Conservation (phyloP, 164 flowering plant genomes). For the Liriodendron chinense region DNA sequence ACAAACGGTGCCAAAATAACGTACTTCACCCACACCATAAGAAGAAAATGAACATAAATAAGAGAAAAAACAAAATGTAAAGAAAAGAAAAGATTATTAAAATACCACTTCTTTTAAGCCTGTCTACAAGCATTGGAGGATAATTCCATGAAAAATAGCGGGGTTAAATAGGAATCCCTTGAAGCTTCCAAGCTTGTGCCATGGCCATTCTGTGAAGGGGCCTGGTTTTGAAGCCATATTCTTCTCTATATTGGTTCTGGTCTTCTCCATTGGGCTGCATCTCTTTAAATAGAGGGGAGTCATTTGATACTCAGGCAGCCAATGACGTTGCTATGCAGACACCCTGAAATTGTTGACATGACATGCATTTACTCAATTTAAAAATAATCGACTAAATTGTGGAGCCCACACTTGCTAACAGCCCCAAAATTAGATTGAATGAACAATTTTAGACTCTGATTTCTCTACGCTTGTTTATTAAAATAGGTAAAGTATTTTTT, state of each 20-base stretch:
- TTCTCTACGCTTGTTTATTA: too few species aligned
- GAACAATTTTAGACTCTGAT: too few species aligned
- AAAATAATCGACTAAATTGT: too few species aligned
- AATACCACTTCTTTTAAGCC: neutral
- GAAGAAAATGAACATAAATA: neutral
- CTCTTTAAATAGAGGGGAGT: neutral
- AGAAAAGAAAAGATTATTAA: neutral
- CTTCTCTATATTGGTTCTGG: neutral
- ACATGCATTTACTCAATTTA: too few species aligned
- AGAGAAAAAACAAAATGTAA: neutral
- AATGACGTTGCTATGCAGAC: neutral
- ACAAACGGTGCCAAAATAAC: conserved; percentile 11
- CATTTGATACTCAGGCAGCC: neutral
- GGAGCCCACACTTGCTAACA: too few species aligned
- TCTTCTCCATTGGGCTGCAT: neutral
- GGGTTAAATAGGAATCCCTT: conserved; percentile 19
- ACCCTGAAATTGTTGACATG: too few species aligned
- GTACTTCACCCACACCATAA: conserved; percentile 7
- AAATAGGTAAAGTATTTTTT: too few species aligned
- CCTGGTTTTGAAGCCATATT: conserved; percentile 38
- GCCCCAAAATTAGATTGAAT: too few species aligned
- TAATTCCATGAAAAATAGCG: neutral
- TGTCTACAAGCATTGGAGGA: neutral
- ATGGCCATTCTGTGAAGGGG: conserved; percentile 39
- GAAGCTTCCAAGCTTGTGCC: conserved; percentile 33